Evolutionary conservation across 495 filamentous ascomycete species (phyloP).

Genomic region (Chaetomium tenue): DNA sequence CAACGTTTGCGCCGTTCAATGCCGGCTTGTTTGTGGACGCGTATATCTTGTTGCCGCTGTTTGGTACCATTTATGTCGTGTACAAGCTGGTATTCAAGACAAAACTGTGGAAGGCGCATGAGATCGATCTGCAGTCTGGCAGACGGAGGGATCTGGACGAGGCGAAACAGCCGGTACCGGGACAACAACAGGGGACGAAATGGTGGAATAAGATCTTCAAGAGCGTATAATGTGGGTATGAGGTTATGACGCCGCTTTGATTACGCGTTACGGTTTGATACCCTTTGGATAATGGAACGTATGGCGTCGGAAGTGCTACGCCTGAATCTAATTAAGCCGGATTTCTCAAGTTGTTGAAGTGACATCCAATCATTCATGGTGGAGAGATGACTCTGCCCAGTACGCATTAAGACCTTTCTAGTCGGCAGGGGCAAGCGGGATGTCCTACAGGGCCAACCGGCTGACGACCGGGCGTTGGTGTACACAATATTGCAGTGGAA

Average conservation of each 20-base stretch:
- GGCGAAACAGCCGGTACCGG: conserved; percentile 27
- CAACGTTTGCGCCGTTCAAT: conserved; percentile 55
- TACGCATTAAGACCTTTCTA: too few species aligned
- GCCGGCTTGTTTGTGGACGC: conserved; percentile 62
- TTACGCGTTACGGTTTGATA: not conserved
- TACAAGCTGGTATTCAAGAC: conserved; percentile 63
- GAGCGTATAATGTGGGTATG: conserved; percentile 20
- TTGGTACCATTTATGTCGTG: conserved; percentile 55
- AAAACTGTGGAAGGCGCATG: conserved; percentile 47
- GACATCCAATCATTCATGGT: too few species aligned
- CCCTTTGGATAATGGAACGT: not conserved
- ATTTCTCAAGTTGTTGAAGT: too few species aligned
- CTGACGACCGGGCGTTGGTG: too few species aligned
- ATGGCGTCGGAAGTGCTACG: not conserved
- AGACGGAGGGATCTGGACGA: conserved; percentile 51
- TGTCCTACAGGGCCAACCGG: too few species aligned
- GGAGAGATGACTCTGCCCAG: too few species aligned
- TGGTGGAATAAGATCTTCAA: conserved; percentile 34
- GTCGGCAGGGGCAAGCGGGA: too few species aligned
- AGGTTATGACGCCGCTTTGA: not conserved
- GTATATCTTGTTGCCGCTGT: conserved; percentile 67
- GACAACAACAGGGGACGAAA: conserved; percentile 8
- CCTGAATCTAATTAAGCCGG: not conserved
- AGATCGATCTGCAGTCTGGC: conserved; percentile 62
- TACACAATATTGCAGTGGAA: too few species aligned